Conservation (phyloP, 2,329 filamentous ascomycete genomes). For the Sarocladiaceae sp. region DNA sequence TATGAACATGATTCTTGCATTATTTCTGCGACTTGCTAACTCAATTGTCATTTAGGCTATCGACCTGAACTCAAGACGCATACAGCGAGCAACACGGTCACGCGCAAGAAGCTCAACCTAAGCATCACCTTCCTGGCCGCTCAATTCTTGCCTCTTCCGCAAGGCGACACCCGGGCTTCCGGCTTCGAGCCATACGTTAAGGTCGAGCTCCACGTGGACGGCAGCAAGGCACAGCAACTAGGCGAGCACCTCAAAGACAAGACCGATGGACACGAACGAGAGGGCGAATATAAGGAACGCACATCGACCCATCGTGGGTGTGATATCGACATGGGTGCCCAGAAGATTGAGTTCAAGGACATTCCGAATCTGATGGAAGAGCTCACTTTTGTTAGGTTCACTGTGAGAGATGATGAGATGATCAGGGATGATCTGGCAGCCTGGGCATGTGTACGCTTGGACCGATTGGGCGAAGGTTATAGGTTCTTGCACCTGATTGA, state of each 20-base stretch:
- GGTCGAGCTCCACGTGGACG: conserved; percentile 78
- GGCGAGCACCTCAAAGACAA: conserved; percentile 31
- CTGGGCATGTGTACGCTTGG: conserved; percentile 85
- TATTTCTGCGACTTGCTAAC: not conserved
- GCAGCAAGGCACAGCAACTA: conserved; percentile 38
- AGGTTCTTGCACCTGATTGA: conserved; percentile 75
- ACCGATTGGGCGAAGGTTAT: conserved; percentile 72
- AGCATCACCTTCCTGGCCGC: conserved; percentile 71
- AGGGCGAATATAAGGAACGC: conserved; percentile 51
- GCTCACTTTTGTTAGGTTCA: conserved; percentile 74
- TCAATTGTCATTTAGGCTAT: conserved; percentile 24
- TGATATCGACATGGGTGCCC: conserved; percentile 56
- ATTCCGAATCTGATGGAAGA: conserved; percentile 59
- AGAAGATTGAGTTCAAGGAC: conserved; percentile 53
- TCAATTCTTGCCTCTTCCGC: conserved; percentile 68
- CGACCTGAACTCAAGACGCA: conserved; percentile 21
- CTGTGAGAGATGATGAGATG: conserved; percentile 82
- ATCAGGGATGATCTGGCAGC: conserved; percentile 72
- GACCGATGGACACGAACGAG: conserved; percentile 30
- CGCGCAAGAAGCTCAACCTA: conserved; percentile 61
- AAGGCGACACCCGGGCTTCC: conserved; percentile 41
- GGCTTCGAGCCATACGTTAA: conserved; percentile 78
- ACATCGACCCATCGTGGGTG: conserved; percentile 55
- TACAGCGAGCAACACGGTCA: conserved; percentile 26
- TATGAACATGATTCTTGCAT: conserved; percentile 20